A percentile compares a stretch with the other conserved stretches of the same genome.
phyloP scores from a whole-genome alignment of 768 basidiomycete species.

The Rhizopogon roseolus region DNA sequence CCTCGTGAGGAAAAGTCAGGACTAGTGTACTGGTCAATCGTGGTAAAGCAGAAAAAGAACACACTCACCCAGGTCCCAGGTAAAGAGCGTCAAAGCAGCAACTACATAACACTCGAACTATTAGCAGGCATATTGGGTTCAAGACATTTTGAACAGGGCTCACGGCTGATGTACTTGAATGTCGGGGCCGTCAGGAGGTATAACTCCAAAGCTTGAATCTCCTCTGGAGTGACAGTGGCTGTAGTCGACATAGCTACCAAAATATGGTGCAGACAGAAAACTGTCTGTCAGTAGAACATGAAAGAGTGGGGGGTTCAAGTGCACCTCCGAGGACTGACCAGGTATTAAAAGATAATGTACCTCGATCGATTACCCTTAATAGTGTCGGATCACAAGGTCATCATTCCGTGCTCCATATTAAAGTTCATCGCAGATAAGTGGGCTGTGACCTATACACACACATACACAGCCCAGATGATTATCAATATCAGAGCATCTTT shows the following conservation, averaged over 20 bases:
- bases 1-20: constrained; percentile 2
- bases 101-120: neutral
- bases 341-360: neutral
- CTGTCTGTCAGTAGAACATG: neutral
- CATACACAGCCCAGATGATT: neutral
- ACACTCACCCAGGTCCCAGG: constrained; percentile 1
- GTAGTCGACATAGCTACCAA: neutral
- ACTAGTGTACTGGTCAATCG: neutral
- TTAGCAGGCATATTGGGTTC: neutral
- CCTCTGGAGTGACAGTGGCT: neutral
- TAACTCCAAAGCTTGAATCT: neutral
- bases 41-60: neutral
- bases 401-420: neutral
- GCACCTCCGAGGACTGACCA: neutral
- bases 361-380: neutral
- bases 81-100: neutral
- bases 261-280: neutral
- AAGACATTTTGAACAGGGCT: neutral
- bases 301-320: neutral
- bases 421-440: neutral
- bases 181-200: neutral
- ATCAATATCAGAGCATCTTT: neutral
- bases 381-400: neutral
- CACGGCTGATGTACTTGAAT: neutral
- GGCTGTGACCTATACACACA: neutral